phyloP scores from a whole-genome alignment of 1,284 basidiomycete genomes.

The Ganoderma leucocontextum region DNA sequence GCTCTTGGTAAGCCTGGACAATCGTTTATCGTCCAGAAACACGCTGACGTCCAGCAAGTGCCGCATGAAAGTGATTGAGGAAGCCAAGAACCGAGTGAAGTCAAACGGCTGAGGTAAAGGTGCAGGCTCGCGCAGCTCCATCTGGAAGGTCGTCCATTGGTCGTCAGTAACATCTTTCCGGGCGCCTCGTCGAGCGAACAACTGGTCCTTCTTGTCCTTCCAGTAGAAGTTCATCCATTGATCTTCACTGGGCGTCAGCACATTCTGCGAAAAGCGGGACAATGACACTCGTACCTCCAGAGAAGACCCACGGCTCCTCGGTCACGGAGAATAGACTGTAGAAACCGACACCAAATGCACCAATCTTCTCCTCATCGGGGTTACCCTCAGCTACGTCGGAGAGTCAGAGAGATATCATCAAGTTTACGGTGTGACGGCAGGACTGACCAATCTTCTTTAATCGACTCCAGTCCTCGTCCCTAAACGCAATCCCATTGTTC shows the following conservation, averaged over 20 bases:
- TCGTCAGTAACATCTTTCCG: constrained; percentile 53
- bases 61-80: constrained; percentile 95
- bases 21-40: constrained; percentile 80
- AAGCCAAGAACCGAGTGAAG: constrained; percentile 89
- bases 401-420: constrained; percentile 11
- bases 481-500: constrained; percentile 87
- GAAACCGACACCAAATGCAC: constrained; percentile 87
- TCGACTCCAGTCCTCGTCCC: constrained; percentile 88
- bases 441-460: constrained; percentile 85
- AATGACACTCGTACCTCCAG: constrained; percentile 64
- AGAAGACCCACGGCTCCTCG: constrained; percentile 95
- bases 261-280: not conserved
- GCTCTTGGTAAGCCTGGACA: constrained; percentile 81
- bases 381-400: constrained; percentile 75
- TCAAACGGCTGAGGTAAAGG: constrained; percentile 88
- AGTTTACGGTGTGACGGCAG: not conserved
- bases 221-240: constrained; percentile 98
- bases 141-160: constrained; percentile 91
- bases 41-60: constrained; percentile 82
- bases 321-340: constrained; percentile 86
- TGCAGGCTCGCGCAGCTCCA: constrained; percentile 86
- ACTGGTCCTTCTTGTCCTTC: constrained; percentile 91
- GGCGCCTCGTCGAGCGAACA: constrained; percentile 81
- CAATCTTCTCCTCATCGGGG: constrained; percentile 86
- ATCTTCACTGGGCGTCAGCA: constrained; percentile 47